Evolutionary conservation across 495 filamentous ascomycete genomes (phyloP), one percentile per base, ranked within the genome.

Genomic region (Endocarpon pusillum): DNA sequence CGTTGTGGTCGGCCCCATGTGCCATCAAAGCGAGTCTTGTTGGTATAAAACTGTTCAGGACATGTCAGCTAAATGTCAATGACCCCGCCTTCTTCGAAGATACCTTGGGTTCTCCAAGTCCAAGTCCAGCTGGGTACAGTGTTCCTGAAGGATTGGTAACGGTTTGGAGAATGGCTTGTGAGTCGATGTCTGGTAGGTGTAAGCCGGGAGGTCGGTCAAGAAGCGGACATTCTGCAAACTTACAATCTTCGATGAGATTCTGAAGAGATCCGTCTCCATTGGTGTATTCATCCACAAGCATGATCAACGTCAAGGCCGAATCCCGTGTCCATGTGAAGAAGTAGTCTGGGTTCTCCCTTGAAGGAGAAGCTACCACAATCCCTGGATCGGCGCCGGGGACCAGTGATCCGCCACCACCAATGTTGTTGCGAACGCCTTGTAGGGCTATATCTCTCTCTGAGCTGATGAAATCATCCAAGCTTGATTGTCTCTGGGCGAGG

Each of bases 301-400:
- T 50, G 42, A 75, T 77, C 48, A 74, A 62, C 3, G 69, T 67
- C 40, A 83, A 53, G 6, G 71, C 65, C n/a, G 70, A 62, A 45
- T 81, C 78, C 37, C 78, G 59, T n/a, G 71, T 78, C 77, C 78
- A 83, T 8, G 75, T 75, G 40, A 67, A 81, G 43, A 52, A 70
- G 45, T 67, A 80, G 45, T 77, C 59, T 1, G 75, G 75, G 25
- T 57, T 50, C 4, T 36, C 34, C n/a, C 55, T 71, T 43, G 63
- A 69, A 2, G 75, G 75, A 37, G 62, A 69, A 12, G 75, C 75
- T 48, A 81, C 56, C 11, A 78, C 66, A 12, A 67, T 55, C 10
- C 75, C 75, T 1, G 61, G 20, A 24, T 53, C 48, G 3, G 55
- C 71, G 22, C 58, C 59, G 5, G 38, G 34, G 10, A 59, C 59